Evolutionary conservation across 225 moss, liverwort and hornwort species (phyloP), one percentile per base, ranked within the genome.

Genomic region (Sphagnum tenellum): DNA sequence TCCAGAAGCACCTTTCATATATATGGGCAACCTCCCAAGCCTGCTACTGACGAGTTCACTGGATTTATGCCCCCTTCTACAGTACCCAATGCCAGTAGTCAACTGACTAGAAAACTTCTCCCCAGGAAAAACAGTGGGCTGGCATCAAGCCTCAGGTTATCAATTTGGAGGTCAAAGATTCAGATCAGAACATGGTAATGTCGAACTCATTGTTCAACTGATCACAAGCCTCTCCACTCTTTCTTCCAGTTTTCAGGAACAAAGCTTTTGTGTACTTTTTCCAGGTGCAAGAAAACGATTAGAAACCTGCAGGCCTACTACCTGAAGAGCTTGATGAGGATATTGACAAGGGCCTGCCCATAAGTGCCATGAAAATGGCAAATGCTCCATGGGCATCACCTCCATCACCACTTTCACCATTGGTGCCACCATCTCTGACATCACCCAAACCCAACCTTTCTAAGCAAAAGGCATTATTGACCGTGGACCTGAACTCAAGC

Each of bases 351-450:
- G 53, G 96, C 89, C 72, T 98, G 93, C 5, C 93, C 96, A 53
- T 88, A 98, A 3, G 96, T 98, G 69, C 93, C 96, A 55, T 98
- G 96, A 55, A 98, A 85, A 76, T 98, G 96, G 92, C 9, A 93
- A 78, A 59, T 75, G 72, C 77, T 93, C 75, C 5, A 79, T 78
- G 48, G 93, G 93, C 48, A 98, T 85, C 50, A 77, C 82, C 6
- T 81, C 77, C 81, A 86, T 84, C 50, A 90, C 96, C 44, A 90
- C 89, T 77, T 98, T 88, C 48, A 98, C 78, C 96, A 98, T 93
- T 8, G 85, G 93, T n/a, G 82, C 87, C 12, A 98, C 93, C 45
- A 85, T 81, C 59, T 90, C 96, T 95, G 82, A 67, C 29, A 29
- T 29, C 29, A 29, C 29, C 29, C 29, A 29, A 29, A 75, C 14